Evolutionary conservation across 331 rosid genomes (phyloP), one percentile per base, ranked within the genome.

Genomic region (Pyracantha coccinea): DNA sequence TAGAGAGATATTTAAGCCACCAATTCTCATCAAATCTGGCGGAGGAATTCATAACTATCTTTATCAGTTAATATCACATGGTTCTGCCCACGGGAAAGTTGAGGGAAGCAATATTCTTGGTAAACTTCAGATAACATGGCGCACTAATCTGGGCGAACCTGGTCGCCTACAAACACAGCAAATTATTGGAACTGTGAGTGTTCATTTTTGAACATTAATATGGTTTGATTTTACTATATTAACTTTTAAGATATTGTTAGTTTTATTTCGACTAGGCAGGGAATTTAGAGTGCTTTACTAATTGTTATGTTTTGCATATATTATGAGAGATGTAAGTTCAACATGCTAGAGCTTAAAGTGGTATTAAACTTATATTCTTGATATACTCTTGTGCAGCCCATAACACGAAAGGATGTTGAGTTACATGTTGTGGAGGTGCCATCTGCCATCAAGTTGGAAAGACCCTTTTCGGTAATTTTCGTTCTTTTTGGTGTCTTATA

Each of bases 161-260:
- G 99, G 99, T 71, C 96, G 97, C 75, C 85, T 92, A 67, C 99
- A 95, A 85, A 92, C 97, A 38, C 99, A 95, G 83, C 97, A 90
- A 83, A 92, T 95, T 86, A 86, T 92, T 81, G 99, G 99, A 75
- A 90, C 94, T 69, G 99, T 95, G 86, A 86, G 99, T 84, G 78
- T 32, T 78, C 79, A 9, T 53, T 4, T 53, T 19, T 19, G 28
- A 25, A 25, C 28, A 25, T 25, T 25, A 25, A 28, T 28, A 11
- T 11, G 47, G 47, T 41, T 41, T 41, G 7, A 6, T 14, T 44
- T 66, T 33, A 41, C 14, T 14, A 14, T 38, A n/a, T 16, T 4
- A 24, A 68, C 58, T 10, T 38, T 66, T 11, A 68, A 24, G 33
- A 68, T 14, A 68, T 24, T 7, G 12, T 55, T 55, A 38, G 32